phyloP scores from a whole-genome alignment of 176 grass and related monocot species.

The Olyra latifolia region DNA sequence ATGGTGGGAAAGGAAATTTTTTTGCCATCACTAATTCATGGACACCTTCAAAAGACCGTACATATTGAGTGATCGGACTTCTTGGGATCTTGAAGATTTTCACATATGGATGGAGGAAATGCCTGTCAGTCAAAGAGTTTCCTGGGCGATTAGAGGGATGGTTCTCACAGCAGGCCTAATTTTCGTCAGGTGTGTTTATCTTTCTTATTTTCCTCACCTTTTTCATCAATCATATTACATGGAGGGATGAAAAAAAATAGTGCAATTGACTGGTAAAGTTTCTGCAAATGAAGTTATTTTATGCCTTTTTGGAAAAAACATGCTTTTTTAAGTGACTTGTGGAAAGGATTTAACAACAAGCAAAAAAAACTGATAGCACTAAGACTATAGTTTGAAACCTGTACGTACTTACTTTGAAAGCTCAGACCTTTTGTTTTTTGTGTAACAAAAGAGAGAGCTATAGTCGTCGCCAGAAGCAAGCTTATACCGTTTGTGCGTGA shows the following conservation, averaged over 20 bases:
- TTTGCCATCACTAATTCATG: slow-evolving; percentile 76
- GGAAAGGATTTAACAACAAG: background rate
- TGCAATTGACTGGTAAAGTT: background rate
- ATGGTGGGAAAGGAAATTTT: slow-evolving; percentile 89
- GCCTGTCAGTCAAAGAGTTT: slow-evolving; percentile 61
- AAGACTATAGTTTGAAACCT: slow-evolving; percentile 15
- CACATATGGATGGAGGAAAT: slow-evolving; percentile 54
- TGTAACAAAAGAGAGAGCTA: slow-evolving; percentile 85
- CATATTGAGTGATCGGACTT: slow-evolving; percentile 41
- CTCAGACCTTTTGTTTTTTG: slow-evolving; percentile 16
- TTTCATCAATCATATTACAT: background rate
- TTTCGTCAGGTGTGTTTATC: slow-evolving; percentile 59
- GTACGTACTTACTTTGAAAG: background rate
- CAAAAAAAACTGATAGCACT: background rate
- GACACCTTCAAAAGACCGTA: slow-evolving; percentile 50
- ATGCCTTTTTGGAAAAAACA: background rate
- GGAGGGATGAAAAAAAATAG: background rate
- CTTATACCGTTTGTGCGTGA: slow-evolving; percentile 48
- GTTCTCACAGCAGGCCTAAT: slow-evolving; percentile 84
- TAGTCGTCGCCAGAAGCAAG: slow-evolving; percentile 55
- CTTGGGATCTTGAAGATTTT: slow-evolving; percentile 56
- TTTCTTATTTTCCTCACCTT: background rate
- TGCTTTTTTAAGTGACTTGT: background rate
- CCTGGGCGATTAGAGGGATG: slow-evolving; percentile 94
- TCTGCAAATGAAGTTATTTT: background rate